Base-by-base conservation (phyloP, 371 early-diverging fungal genomes). In the Mucor circinelloides region DNA sequence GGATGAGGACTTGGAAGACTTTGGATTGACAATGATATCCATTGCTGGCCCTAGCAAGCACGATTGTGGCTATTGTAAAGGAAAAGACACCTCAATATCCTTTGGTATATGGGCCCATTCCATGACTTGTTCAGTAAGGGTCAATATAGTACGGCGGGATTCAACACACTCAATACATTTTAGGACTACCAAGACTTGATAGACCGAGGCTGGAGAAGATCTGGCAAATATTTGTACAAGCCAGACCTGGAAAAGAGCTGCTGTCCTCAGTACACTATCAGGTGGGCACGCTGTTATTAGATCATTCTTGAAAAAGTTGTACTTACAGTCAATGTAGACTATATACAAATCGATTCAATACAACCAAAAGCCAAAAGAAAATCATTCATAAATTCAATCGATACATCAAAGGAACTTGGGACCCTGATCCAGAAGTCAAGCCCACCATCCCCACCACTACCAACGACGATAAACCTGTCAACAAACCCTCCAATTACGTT, bases 231-330 rank as follows among this genome's bases (percentile, higher is more conserved):
- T 60, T 50, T 87, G 6, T 91, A 91, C 71, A 88, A 88, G 48
- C 90, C 91, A 17, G 79, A 85, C 48, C 68, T 89, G 19, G 68
- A 78, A 34, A 76, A 80, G 34, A 88, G 85, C 71, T 91, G 91
- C 56, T 91, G 91, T 68, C 87, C 89, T 1, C 89, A 87, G 55
- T 91, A 91, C 66, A 86, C 91, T 0, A 90, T 91, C 32, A 78
- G 87, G 91, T 60, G 59, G 9, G 21, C 21, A 9, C 25, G 42
- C 3, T 28, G 8, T 12, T 15, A 15, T 15, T 40, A n/a, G 15
- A n/a, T 28, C 21, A 23, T 25, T 40, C 13, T 31, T 32, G 34
- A 25, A 48, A 55, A n/a, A 5, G 5, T 36, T 21, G 6, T 52
- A 6, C 40, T 40, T 40, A 40, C 40, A 40, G 40, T 3, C 15